Conservation (phyloP, 2,329 filamentous ascomycete species). For the Penicillium sp. region DNA sequence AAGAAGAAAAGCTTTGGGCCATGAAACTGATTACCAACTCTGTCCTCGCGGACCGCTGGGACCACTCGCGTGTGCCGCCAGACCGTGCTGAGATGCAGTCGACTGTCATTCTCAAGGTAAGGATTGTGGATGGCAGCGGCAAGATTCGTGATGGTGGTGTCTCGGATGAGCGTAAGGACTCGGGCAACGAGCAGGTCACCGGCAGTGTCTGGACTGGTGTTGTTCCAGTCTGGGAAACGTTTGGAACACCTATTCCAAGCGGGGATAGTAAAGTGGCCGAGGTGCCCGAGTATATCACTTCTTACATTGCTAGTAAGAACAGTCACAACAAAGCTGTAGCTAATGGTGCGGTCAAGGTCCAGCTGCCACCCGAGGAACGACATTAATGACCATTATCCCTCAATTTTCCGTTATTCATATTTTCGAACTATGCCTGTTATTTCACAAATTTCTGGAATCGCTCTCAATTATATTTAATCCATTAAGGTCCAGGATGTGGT, state of each 20-base stretch:
- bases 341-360: slow-evolving; percentile 28
- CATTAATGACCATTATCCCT: slow-evolving; percentile 16
- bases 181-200: slow-evolving; percentile 47
- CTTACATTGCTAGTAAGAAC: slow-evolving; percentile 53
- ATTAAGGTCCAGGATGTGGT: no score
- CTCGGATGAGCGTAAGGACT: slow-evolving; percentile 59
- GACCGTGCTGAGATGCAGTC: slow-evolving; percentile 70
- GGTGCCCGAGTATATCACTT: slow-evolving; percentile 62
- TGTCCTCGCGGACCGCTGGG: slow-evolving; percentile 68
- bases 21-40: slow-evolving; percentile 76
- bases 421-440: no score
- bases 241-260: slow-evolving; percentile 63
- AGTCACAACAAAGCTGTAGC: slow-evolving; percentile 46
- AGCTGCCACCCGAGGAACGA: slow-evolving; percentile 33
- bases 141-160: slow-evolving; percentile 70
- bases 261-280: slow-evolving; percentile 58
- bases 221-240: slow-evolving; percentile 61
- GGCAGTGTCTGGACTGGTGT: slow-evolving; percentile 60
- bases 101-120: slow-evolving; percentile 70
- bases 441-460: no score
- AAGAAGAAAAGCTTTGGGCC: slow-evolving; percentile 71
- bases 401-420: no score
- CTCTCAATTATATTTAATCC: no score
- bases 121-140: slow-evolving; percentile 68
- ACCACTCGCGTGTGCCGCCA: slow-evolving; percentile 67